Evolutionary conservation across 805 yeast genomes (phyloP).

Genomic region (Saccharomycopsis sp.): DNA sequence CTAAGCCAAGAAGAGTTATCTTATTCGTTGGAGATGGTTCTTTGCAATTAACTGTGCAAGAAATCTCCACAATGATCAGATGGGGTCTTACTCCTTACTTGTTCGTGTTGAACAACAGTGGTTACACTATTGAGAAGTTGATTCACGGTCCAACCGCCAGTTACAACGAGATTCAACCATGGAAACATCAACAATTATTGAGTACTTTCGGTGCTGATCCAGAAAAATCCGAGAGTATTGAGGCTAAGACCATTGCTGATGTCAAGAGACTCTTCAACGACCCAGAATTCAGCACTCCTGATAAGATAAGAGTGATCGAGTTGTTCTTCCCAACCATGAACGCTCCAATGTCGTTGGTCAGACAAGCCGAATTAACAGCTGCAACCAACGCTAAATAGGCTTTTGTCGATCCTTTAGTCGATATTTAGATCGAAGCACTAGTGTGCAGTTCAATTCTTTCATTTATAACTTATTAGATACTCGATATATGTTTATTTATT

Average conservation of each 20-base stretch:
- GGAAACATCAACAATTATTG: constrained; percentile 45
- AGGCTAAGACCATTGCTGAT: constrained; percentile 43
- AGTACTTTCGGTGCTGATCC: constrained; percentile 51
- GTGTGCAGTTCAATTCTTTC: background rate
- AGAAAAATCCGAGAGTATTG: constrained; percentile 35
- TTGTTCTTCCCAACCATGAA: constrained; percentile 53
- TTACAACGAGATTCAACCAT: constrained; percentile 57
- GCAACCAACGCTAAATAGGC: constrained; percentile 29
- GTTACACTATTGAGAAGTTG: constrained; percentile 60
- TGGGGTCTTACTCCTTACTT: constrained; percentile 52
- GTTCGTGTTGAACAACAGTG: constrained; percentile 56
- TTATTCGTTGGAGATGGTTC: constrained; percentile 67
- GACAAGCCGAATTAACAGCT: constrained; percentile 61
- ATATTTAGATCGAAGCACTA: background rate
- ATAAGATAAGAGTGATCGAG: constrained; percentile 48
- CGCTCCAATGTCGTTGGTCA: constrained; percentile 56
- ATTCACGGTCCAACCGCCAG: constrained; percentile 49
- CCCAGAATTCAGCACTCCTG: constrained; percentile 34
- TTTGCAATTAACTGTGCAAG: constrained; percentile 60
- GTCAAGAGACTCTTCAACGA: constrained; percentile 37
- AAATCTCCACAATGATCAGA: constrained; percentile 51
- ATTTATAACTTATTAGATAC: background rate
- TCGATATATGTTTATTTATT: background rate
- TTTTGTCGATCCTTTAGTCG: background rate
- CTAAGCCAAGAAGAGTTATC: constrained; percentile 42